phyloP scores from a whole-genome alignment of 2,329 filamentous ascomycete genomes.

The Myriosclerotinia curreyana region DNA sequence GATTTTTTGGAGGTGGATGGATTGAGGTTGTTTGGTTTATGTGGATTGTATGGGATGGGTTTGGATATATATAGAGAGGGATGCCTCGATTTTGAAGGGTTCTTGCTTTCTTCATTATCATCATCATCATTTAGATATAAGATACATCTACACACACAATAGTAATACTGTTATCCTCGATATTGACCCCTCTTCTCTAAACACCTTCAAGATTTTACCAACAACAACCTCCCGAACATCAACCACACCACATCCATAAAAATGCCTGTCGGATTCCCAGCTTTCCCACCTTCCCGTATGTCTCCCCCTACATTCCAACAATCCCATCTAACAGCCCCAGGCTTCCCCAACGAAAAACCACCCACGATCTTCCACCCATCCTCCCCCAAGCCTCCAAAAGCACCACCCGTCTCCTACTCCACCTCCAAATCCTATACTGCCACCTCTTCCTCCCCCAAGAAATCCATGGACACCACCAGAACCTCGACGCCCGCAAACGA shows the following conservation, averaged over 20 bases:
- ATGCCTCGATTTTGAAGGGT: neutral
- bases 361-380: constrained; percentile 32
- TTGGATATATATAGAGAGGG: constrained; percentile 9
- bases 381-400: constrained; percentile 28
- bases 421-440: constrained; percentile 24
- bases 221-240: neutral
- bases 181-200: neutral
- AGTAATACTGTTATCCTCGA: neutral
- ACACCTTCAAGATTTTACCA: neutral
- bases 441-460: neutral
- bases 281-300: constrained; percentile 25
- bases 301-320: no score
- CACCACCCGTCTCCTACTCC: constrained; percentile 16
- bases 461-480: constrained; percentile 2
- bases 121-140: constrained; percentile 1
- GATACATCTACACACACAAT: neutral
- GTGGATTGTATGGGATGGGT: neutral
- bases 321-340: constrained; percentile 23
- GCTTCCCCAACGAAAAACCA: constrained; percentile 30
- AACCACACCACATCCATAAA: constrained; percentile 4
- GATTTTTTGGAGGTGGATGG: neutral
- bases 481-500: constrained; percentile 22
- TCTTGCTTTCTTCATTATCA: neutral
- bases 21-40: neutral
- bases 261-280: constrained; percentile 20